These are phyloP conservation scores for Neurospora africana DNA, from an alignment of 495 filamentous ascomycete species.

Conservation along the genomic window DNA sequence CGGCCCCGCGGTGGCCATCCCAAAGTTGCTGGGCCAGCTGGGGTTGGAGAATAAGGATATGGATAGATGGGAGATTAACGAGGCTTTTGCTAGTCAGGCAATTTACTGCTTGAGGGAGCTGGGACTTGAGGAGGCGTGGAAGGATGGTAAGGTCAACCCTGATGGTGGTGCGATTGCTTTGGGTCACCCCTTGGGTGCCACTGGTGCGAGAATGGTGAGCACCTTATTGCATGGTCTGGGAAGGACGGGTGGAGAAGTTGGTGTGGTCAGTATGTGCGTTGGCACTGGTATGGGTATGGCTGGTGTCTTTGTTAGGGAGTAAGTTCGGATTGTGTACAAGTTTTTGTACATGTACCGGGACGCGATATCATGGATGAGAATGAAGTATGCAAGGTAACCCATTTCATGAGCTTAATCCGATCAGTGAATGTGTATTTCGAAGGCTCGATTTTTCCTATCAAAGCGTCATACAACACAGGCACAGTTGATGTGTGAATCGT, in stretches of 20 bases:
- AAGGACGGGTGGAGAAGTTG: constrained; percentile 49
- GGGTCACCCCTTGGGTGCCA: constrained; percentile 87
- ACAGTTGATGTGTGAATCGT: not conserved
- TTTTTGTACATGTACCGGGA: not conserved
- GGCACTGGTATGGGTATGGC: constrained; percentile 92
- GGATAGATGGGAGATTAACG: constrained; percentile 91
- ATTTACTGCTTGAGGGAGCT: constrained; percentile 69
- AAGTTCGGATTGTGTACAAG: constrained; percentile 9
- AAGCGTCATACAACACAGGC: not conserved
- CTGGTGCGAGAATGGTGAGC: constrained; percentile 70
- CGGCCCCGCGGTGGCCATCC: constrained; percentile 77
- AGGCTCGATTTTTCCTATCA: not conserved
- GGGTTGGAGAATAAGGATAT: constrained; percentile 60
- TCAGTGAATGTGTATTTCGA: not conserved
- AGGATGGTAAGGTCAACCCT: constrained; percentile 65
- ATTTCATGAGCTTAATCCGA: not conserved
- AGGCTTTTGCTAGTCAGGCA: constrained; percentile 87
- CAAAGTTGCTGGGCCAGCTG: constrained; percentile 57
- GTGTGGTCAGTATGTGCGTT: constrained; percentile 79
- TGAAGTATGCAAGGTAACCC: not conserved
- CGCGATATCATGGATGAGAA: not conserved
- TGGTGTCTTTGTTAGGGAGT: constrained; percentile 74
- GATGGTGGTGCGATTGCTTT: constrained; percentile 90
- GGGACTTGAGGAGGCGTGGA: constrained; percentile 50
- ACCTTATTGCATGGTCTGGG: constrained; percentile 59